phyloP scores from a whole-genome alignment of 2,329 filamentous ascomycete genomes.

The Calonectria pseudoturangicola region DNA sequence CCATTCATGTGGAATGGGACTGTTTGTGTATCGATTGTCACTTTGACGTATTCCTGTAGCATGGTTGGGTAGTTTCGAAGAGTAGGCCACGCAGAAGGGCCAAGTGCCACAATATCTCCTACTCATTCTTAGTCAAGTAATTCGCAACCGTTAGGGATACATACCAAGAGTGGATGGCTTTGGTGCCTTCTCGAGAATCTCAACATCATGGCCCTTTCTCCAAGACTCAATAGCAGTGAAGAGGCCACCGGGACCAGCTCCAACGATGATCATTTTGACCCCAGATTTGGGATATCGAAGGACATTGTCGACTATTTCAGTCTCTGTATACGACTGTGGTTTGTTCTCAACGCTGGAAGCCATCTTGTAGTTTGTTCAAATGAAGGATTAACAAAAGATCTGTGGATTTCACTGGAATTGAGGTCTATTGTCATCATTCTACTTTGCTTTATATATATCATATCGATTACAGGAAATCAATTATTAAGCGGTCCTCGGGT shows the following conservation, averaged over 20 bases:
- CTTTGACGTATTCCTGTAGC: neutral
- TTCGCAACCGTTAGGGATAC: no score
- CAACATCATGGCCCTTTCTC: slow-evolving; percentile 13
- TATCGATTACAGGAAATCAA: no score
- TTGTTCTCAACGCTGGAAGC: neutral
- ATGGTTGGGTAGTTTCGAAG: slow-evolving; percentile 9
- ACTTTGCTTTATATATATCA: no score
- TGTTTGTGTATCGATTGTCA: neutral
- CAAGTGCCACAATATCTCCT: slow-evolving; percentile 3
- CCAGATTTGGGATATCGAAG: neutral
- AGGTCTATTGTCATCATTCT: no score
- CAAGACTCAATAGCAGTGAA: slow-evolving; percentile 1
- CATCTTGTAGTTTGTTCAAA: slow-evolving; percentile 3
- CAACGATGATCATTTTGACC: slow-evolving; percentile 3
- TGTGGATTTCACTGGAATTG: no score
- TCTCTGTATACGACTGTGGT: neutral
- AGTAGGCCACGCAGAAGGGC: neutral
- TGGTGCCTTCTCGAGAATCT: neutral
- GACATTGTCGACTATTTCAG: neutral
- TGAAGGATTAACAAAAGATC: neutral
- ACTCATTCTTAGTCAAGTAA: neutral
- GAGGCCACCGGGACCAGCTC: slow-evolving; percentile 1
- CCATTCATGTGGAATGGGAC: neutral
- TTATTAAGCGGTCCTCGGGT: no score
- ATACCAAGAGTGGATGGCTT: neutral